A percentile compares a stretch with the other conserved stretches of the same genome.
Conservation (phyloP, 192 early-diverging fungal genomes). For the Coemansia sp. region DNA sequence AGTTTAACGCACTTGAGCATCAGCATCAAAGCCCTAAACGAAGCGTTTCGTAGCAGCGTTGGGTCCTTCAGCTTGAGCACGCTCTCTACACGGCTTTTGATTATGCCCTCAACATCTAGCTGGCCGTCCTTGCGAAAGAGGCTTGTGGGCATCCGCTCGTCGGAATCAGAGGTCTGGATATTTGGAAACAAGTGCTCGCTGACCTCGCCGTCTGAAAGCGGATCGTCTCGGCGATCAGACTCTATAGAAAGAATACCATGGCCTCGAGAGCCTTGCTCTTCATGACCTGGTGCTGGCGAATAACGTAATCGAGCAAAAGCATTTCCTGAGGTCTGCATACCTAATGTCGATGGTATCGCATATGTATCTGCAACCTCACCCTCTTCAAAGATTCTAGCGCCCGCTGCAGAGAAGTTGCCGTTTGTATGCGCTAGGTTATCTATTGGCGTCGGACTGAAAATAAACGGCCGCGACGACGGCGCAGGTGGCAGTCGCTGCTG, state of each 20-base stretch:
- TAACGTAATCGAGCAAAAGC: neutral
- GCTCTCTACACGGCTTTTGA: slow-evolving; percentile 22
- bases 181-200: neutral
- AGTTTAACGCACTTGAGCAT: slow-evolving; percentile 37
- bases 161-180: neutral
- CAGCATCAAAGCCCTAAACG: slow-evolving; percentile 35
- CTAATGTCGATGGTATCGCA: neutral
- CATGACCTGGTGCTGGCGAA: neutral
- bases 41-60: slow-evolving; percentile 27
- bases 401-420: neutral
- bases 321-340: neutral
- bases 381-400: neutral
- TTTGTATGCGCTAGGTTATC: neutral
- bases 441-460: neutral
- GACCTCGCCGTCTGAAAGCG: slow-evolving; percentile 40
- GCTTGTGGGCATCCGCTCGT: neutral
- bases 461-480: neutral
- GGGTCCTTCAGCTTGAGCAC: slow-evolving; percentile 30
- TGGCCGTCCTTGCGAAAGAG: slow-evolving; percentile 4
- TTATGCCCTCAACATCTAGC: slow-evolving; percentile 23
- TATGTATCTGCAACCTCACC: neutral
- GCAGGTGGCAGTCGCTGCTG: neutral
- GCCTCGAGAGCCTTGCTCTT: neutral
- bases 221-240: neutral
- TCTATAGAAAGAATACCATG: neutral